Evolutionary conservation across 495 filamentous ascomycete genomes (phyloP).

Genomic region (Cryomyces minteri): DNA sequence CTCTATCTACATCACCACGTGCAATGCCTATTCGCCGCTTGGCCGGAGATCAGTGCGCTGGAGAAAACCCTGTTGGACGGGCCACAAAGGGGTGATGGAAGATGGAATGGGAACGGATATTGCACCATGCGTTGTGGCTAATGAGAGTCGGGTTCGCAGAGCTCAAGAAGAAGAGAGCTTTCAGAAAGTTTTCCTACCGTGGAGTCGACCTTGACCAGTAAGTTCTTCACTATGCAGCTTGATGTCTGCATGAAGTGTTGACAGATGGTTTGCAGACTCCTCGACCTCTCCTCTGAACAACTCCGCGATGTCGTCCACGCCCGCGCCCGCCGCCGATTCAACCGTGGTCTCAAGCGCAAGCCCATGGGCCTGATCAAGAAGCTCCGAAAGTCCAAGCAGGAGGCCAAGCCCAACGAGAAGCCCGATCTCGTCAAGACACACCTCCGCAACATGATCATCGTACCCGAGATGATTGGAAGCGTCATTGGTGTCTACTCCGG

Average conservation of each 20-base stretch:
- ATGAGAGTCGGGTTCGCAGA: constrained; percentile 28
- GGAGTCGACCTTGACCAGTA: constrained; percentile 99
- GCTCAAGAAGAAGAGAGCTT: constrained; percentile 98
- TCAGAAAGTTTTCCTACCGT: constrained; percentile 99
- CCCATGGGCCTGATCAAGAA: constrained; percentile 99
- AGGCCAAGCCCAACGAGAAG: constrained; percentile 99
- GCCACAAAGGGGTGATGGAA: constrained; percentile 16
- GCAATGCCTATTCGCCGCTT: too few relatives aligned
- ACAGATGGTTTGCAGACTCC: constrained; percentile 41
- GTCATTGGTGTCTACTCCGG: constrained; percentile 98
- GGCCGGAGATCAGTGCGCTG: not conserved
- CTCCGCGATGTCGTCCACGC: constrained; percentile 98
- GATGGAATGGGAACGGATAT: constrained; percentile 6
- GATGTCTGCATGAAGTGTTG: not conserved
- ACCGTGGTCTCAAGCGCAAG: constrained; percentile 98
- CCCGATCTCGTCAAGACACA: constrained; percentile 97
- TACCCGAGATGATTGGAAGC: constrained; percentile 97
- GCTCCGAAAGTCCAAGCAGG: constrained; percentile 98
- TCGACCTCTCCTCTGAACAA: constrained; percentile 95
- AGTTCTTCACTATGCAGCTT: constrained; percentile 16
- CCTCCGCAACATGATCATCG: constrained; percentile 97
- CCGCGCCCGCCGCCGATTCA: constrained; percentile 95
- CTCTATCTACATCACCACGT: not conserved
- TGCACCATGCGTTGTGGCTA: not conserved
- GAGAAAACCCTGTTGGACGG: constrained; percentile 6